Evolutionary conservation across 768 basidiomycete species (phyloP), one percentile per base, ranked within the genome.

Genomic region (Suillus subluteus): DNA sequence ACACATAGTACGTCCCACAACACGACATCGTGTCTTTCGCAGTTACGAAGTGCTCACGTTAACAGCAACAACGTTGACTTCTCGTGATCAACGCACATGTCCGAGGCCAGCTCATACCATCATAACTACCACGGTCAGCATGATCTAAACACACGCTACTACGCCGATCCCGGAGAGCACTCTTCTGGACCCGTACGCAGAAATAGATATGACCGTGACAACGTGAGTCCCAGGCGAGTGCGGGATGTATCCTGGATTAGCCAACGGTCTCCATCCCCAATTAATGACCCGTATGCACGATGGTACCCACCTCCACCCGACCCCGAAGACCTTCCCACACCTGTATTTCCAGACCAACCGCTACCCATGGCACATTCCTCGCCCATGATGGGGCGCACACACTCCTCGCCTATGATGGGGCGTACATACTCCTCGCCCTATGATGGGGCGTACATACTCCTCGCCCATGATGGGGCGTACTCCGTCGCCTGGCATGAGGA

Each of bases 401-500:
- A 26, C 26, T 26, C 26, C 26, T 26, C 26, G 26, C 26, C 63
- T 30, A 43, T 61, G 59, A 70, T 32, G 78, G 65, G 11, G 74
- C 69, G 30, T 81, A 79, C 44, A 2, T 2, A 26, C 26, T 26
- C 26, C 26, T 26, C 26, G 26, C 26, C n/a, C 63, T 30, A 43
- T 61, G 59, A 70, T 32, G 78, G 65, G 11, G 74, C 69, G 30
- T 81, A 79, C 52, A 30, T 58, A 64, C 5, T 61, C 58, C 38
- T 64, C 63, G 1, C 54, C 63, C 41, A 43, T 61, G 59, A 70
- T 32, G 78, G 65, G 11, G 74, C 69, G 30, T 81, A 79, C 44
- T 76, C 78, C 23, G 76, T 62, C 61, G n/a, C 52, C 21, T 67
- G 64, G 18, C 66, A 68, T 4, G 65, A 75, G 12, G 76, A 76